A percentile compares a stretch with the other conserved stretches of the same genome.
These are phyloP conservation scores for Spinellus fusiger DNA, from an alignment of 192 early-diverging fungal genomes.

Conservation along the genomic window DNA sequence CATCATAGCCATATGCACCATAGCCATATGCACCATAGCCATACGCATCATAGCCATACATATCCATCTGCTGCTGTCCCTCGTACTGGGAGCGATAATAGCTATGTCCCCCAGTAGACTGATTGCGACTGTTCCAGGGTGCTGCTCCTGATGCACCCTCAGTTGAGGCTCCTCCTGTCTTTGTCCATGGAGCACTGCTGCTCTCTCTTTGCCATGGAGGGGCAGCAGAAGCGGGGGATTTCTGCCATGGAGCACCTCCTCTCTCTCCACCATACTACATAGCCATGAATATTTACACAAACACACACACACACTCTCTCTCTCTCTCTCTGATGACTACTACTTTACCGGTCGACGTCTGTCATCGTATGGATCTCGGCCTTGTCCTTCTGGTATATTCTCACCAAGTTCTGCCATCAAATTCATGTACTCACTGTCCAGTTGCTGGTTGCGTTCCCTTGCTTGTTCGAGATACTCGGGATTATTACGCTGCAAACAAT, in stretches of 20 bases:
- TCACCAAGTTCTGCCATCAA: constrained; percentile 95
- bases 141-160: constrained; percentile 31
- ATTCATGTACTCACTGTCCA: constrained; percentile 85
- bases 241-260: constrained; percentile 31
- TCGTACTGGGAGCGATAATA: constrained; percentile 6
- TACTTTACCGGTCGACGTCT: not conserved
- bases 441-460: constrained; percentile 73
- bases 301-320: too few relatives aligned
- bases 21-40: constrained; percentile 12
- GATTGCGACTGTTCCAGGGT: not conserved
- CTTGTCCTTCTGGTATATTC: constrained; percentile 30
- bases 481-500: constrained; percentile 85
- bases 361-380: constrained; percentile 4
- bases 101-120: constrained; percentile 2
- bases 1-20: not conserved
- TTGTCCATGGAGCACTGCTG: not conserved
- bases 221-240: constrained; percentile 15
- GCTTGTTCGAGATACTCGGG: constrained; percentile 69
- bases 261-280: not conserved
- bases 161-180: not conserved
- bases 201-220: constrained; percentile 35
- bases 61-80: not conserved
- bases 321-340: not conserved
- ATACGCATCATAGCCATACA: too few relatives aligned
- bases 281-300: too few relatives aligned